Percentiles rank a stretch among this genome's conserved stretches.
These are phyloP conservation scores for Astragalus membranaceus DNA, from an alignment of 306 rosid species.

Conservation along the genomic window DNA sequence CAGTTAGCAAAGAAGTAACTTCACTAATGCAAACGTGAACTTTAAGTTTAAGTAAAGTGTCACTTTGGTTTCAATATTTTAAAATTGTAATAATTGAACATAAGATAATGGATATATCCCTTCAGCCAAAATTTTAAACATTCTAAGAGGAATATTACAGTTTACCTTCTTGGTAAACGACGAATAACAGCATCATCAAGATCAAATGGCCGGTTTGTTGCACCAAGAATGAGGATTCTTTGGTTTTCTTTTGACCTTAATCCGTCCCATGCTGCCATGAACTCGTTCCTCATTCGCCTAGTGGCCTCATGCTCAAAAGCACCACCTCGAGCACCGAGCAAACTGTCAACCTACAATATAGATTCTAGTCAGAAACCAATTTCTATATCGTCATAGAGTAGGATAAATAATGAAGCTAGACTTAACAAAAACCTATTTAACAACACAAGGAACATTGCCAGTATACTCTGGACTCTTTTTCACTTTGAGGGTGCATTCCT, in stretches of 20 bases:
- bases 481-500: too few relatives aligned
- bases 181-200: conserved; percentile 99
- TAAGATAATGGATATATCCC: background rate
- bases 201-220: conserved; percentile 95
- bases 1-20: conserved; percentile 1
- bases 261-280: conserved; percentile 99
- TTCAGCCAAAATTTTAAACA: conserved; percentile 4
- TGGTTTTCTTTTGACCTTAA: conserved; percentile 90
- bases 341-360: conserved; percentile 75
- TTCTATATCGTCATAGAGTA: background rate
- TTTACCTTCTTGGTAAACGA: conserved; percentile 92
- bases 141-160: background rate
- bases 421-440: background rate
- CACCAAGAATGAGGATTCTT: conserved; percentile 92
- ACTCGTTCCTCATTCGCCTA: conserved; percentile 98
- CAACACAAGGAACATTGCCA: background rate
- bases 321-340: conserved; percentile 99
- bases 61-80: too few relatives aligned
- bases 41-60: too few relatives aligned
- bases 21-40: background rate
- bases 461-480: too few relatives aligned
- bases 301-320: conserved; percentile 97
- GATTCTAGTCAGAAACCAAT: conserved; percentile 21
- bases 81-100: too few relatives aligned
- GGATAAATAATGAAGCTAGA: background rate